A percentile compares a stretch with the other conserved stretches of the same genome.
These are phyloP conservation scores for Candida palmyrensis DNA, from an alignment of 805 yeast species.

Conservation along the genomic window DNA sequence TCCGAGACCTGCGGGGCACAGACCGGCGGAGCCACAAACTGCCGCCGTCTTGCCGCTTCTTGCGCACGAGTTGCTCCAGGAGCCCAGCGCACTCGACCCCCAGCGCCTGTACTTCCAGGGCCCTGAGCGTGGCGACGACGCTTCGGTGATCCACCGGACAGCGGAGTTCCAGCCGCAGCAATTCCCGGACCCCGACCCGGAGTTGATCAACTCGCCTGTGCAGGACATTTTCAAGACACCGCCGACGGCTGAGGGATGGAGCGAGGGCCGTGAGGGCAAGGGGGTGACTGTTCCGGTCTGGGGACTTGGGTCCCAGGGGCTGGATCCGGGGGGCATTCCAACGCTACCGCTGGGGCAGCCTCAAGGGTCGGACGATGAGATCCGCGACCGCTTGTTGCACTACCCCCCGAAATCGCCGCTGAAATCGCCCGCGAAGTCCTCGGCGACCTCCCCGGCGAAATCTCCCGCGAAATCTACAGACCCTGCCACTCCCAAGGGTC, in stretches of 20 bases:
- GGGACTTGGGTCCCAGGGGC: too few relatives aligned
- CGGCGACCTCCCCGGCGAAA: constrained; percentile 1
- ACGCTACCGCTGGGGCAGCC: too few relatives aligned
- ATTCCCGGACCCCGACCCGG: constrained; percentile 34
- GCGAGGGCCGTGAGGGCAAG: not conserved
- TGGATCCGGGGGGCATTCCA: too few relatives aligned
- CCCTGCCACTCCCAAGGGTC: too few relatives aligned
- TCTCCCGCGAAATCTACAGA: constrained; percentile 9
- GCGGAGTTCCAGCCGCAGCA: constrained; percentile 5
- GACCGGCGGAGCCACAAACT: constrained; percentile 26
- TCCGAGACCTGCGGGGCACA: too few relatives aligned
- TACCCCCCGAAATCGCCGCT: constrained; percentile 5
- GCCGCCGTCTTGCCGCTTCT: not conserved
- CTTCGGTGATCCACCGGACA: constrained; percentile 10
- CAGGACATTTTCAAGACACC: constrained; percentile 22
- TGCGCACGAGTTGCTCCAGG: constrained; percentile 1
- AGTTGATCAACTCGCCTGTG: constrained; percentile 16
- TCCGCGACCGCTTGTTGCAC: constrained; percentile 1
- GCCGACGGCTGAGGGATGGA: constrained; percentile 8
- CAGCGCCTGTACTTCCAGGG: not conserved
- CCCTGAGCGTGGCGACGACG: too few relatives aligned
- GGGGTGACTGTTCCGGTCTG: too few relatives aligned
- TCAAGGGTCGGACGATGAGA: not conserved
- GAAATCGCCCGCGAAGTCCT: not conserved
- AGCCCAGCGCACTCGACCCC: too few relatives aligned